Evolutionary conservation across 805 yeast species (phyloP).

Genomic region (Starmerella davenportii): DNA sequence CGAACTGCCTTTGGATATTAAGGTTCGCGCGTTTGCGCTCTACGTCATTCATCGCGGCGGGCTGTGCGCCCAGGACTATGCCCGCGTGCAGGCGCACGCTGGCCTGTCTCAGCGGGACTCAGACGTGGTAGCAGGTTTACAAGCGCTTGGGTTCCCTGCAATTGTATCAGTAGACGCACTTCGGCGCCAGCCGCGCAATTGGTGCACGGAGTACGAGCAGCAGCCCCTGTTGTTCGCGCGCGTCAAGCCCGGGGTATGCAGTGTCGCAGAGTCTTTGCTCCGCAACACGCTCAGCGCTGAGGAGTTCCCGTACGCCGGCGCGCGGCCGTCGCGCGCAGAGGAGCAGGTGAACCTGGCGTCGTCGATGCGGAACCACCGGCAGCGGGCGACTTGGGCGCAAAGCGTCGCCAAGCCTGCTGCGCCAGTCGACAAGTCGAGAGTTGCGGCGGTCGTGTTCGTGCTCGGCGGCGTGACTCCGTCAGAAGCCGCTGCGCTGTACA

Average conservation of each 20-base stretch:
- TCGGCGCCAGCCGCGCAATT: neutral
- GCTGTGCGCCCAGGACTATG: slow-evolving; percentile 50
- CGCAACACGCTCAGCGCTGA: slow-evolving; percentile 35
- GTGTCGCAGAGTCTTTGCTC: slow-evolving; percentile 35
- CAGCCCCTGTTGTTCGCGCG: slow-evolving; percentile 38
- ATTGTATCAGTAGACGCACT: slow-evolving; percentile 6
- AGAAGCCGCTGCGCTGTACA: slow-evolving; percentile 61
- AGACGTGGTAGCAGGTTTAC: slow-evolving; percentile 39
- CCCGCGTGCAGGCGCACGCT: slow-evolving; percentile 44
- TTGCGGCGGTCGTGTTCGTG: slow-evolving; percentile 58
- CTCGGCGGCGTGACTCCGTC: slow-evolving; percentile 83
- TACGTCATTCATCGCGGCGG: slow-evolving; percentile 63
- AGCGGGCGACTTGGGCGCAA: slow-evolving; percentile 63
- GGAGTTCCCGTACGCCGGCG: slow-evolving; percentile 52
- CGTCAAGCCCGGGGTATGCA: slow-evolving; percentile 50
- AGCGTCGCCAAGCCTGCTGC: slow-evolving; percentile 13
- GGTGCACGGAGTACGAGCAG: slow-evolving; percentile 13
- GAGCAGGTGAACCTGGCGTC: slow-evolving; percentile 26
- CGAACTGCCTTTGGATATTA: slow-evolving; percentile 29
- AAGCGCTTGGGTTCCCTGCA: slow-evolving; percentile 33
- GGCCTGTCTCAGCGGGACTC: slow-evolving; percentile 28
- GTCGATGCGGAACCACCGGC: slow-evolving; percentile 51
- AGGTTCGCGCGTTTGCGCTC: slow-evolving; percentile 51
- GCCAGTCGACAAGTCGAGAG: slow-evolving; percentile 26
- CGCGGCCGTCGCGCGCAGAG: slow-evolving; percentile 25